These are phyloP conservation scores for Rhinocladiella mackenziei DNA, from an alignment of 2,329 filamentous ascomycete genomes.

Conservation along the genomic window DNA sequence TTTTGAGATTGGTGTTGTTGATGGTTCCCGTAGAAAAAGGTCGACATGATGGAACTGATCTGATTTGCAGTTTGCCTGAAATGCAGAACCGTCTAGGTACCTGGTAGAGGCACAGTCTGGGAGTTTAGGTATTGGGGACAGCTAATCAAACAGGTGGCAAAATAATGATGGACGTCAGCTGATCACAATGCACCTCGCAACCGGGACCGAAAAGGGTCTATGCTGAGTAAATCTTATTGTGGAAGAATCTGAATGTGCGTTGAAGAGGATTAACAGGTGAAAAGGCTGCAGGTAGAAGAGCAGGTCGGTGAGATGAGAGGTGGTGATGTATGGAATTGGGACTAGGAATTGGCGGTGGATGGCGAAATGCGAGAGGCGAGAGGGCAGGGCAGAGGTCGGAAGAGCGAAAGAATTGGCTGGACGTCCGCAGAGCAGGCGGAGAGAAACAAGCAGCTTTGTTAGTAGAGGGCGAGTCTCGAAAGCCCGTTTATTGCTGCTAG, in stretches of 20 bases:
- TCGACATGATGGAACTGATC: constrained; percentile 40
- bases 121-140: constrained; percentile 6
- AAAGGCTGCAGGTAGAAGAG: constrained; percentile 11
- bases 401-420: too few species aligned
- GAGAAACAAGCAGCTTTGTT: too few species aligned
- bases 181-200: too few species aligned
- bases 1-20: constrained; percentile 53
- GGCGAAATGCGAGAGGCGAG: constrained; percentile 7
- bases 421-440: too few species aligned
- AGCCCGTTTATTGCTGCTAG: too few species aligned
- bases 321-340: too few species aligned
- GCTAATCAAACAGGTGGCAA: constrained; percentile 26
- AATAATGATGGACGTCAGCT: constrained; percentile 22
- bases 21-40: constrained; percentile 44
- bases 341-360: constrained; percentile 16
- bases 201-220: too few species aligned
- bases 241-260: constrained; percentile 9
- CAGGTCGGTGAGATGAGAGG: constrained; percentile 5
- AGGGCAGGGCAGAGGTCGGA: too few species aligned
- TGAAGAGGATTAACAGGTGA: constrained; percentile 3
- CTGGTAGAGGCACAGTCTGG: constrained; percentile 8
- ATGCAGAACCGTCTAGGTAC: constrained; percentile 4
- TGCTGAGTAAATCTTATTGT: constrained; percentile 8
- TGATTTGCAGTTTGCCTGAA: constrained; percentile 13
- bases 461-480: too few species aligned